Evolutionary conservation across 768 basidiomycete species (phyloP).

Genomic region (Hericium alpestre): DNA sequence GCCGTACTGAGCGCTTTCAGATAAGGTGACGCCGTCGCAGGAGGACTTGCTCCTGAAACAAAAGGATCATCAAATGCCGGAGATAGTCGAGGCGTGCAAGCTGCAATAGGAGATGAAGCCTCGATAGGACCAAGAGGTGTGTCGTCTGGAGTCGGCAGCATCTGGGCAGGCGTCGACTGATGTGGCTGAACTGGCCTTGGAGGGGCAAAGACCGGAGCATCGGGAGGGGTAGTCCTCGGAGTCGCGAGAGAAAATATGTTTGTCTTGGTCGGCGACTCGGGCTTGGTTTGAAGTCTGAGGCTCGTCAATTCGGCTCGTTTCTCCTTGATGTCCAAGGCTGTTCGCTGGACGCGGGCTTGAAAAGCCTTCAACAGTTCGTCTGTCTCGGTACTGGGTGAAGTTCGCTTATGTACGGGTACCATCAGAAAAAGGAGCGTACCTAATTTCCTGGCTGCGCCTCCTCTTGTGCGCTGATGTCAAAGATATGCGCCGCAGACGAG

Average conservation of each 20-base stretch:
- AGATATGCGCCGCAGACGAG: not conserved
- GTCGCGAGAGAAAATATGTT: not conserved
- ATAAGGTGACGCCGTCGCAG: not conserved
- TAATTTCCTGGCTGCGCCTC: not conserved
- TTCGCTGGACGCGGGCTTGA: not conserved
- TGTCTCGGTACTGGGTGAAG: not conserved
- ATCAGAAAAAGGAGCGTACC: not conserved
- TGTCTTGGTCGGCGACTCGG: not conserved
- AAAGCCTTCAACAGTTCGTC: not conserved
- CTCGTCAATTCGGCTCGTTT: not conserved
- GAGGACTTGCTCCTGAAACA: not conserved
- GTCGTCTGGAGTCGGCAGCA: not conserved
- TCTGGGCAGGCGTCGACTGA: not conserved
- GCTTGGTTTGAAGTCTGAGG: not conserved
- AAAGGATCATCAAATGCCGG: not conserved
- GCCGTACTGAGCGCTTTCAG: not conserved
- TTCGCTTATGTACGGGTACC: not conserved
- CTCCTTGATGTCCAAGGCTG: not conserved
- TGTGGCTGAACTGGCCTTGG: not conserved
- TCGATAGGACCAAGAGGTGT: not conserved
- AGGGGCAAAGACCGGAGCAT: not conserved
- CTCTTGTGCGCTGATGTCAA: not conserved
- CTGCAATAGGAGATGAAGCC: not conserved
- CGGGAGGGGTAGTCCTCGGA: not conserved
- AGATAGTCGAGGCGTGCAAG: not conserved